Percentiles rank a stretch among this genome's conserved stretches.
phyloP scores from a whole-genome alignment of 257 asterid species.

The Nemophila menziesii region DNA sequence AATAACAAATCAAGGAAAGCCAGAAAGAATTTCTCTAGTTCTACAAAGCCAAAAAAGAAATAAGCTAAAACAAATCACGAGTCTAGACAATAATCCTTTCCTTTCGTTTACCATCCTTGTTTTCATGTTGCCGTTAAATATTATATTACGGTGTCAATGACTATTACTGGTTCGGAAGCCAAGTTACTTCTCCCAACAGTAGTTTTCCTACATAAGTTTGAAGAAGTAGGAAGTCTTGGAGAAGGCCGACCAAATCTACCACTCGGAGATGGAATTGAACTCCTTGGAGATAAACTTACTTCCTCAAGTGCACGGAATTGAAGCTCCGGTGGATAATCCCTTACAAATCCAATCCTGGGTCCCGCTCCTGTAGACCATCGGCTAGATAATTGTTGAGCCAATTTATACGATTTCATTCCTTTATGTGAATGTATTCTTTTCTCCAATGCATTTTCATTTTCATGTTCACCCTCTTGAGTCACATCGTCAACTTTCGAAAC shows the following conservation, averaged over 20 bases:
- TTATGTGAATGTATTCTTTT: slow-evolving; percentile 63
- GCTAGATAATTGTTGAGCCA: slow-evolving; percentile 66
- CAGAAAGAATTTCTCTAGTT: slow-evolving; percentile 1
- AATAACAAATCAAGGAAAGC: not conserved
- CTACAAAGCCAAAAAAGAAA: slow-evolving; percentile 4
- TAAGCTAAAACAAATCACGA: not conserved
- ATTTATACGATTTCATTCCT: slow-evolving; percentile 56
- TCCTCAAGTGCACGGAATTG: slow-evolving; percentile 59
- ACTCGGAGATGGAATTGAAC: slow-evolving; percentile 25
- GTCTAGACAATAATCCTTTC: not conserved
- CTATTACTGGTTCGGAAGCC: slow-evolving; percentile 8
- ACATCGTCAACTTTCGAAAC: slow-evolving; percentile 46
- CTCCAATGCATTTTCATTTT: slow-evolving; percentile 43
- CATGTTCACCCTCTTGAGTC: slow-evolving; percentile 26
- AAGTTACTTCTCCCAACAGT: slow-evolving; percentile 22
- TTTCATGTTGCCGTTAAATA: not conserved
- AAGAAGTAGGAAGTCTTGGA: slow-evolving; percentile 5
- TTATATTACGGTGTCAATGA: no score
- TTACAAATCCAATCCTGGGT: slow-evolving; percentile 76
- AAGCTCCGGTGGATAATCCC: slow-evolving; percentile 85
- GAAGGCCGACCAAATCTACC: slow-evolving; percentile 12
- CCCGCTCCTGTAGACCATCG: slow-evolving; percentile 97
- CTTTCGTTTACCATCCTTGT: not conserved
- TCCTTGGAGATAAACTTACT: slow-evolving; percentile 58
- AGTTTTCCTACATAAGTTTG: slow-evolving; percentile 11